Evolutionary conservation across 805 yeast species (phyloP), one percentile per base, ranked within the genome.

Genomic region (Candida berthetii): DNA sequence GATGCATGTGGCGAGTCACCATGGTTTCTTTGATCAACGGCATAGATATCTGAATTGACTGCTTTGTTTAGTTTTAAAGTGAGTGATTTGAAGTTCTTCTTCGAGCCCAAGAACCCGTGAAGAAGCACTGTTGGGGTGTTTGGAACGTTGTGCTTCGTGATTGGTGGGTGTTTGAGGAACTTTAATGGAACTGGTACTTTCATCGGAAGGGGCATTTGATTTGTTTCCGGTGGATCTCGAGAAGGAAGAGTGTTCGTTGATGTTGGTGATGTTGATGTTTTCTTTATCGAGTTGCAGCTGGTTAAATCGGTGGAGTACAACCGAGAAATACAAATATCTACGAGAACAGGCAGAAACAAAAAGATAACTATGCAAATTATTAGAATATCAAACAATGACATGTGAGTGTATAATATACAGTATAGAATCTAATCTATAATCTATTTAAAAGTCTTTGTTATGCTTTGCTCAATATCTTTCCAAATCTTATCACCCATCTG

Each of bases 81-180:
- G 1, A 68, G 59, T 2, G 64, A 50, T 22, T 62, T 55, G 47
- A 63, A 76, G 46, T 65, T 67, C 19, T 56, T 60, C 20, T 61
- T 61, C 13, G 68, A 64, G 1, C 79, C 82, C 43, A 76, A 66
- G n/a, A 75, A 58, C 2, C 81, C 81, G 52, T 75, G 81, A 15
- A 76, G 42, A 49, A 75, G 46, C 8, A 75, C 41, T 4, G 70
- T 53, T 1, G 75, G 73, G 13, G 41, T 40, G 14, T 35, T 40
- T 40, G 17, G 31, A 19, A 13, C 42, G 36, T 19, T 42, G 7
- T 16, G 27, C 15, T 22, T 32, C 24, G 16, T 38, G n/a, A 15
- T 14, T 31, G 25, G 25, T 38, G 28, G 7, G 29, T 15, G 44
- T 32, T 32, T 32, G 10, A 18, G n/a, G 11, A 29, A 29, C 6